Evolutionary conservation across 2,329 filamentous ascomycete genomes (phyloP), one percentile per base, ranked within the genome.

Genomic region (Neopestalotiopsis clavispora): DNA sequence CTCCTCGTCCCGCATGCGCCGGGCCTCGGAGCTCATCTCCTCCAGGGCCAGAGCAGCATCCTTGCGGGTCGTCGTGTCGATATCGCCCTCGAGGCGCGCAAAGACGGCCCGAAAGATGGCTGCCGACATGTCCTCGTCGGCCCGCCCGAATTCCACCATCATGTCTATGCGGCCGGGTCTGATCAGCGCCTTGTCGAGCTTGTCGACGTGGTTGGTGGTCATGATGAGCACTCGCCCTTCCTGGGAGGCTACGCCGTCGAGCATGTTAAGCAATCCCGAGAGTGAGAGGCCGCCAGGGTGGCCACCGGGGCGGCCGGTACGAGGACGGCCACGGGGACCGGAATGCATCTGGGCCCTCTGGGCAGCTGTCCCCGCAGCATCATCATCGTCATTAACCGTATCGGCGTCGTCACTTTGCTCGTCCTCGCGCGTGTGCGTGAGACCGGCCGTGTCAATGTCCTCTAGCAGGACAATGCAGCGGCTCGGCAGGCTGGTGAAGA

Each of bases 241-340:
- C 71, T 90, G 87, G 9, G 87, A 89, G 20, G 87, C 87, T 6
- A 90, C 88, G 52, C 94, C 92, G 73, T 97, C 93, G 56, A 96
- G 90, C 61, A 93, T 91, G 79, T 96, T 96, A 62, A 96, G 87
- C 2, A 96, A 84, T 0, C 92, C 92, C 0, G 92, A 94, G 1
- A 96, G 85, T 0, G 92, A 93, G 59, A 96, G 80, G 4, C 85
- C 80, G 1, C 78, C 74, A 28, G 63, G 34, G 28, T 23, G 5
- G 23, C 58, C 17, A 66, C 71, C 6, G 67, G 52, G 73, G 20
- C 68, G 73, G 34, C 71, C 74, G 72, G 74, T 4, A 3, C 23
- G 23, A 28, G 23, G 23, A 28, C 49, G 75, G 76, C 13, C 80
- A 80, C 17, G 70, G 71, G 1, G 78, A 79, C 34, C 34, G 34